These are phyloP conservation scores for Verbascum thapsus DNA, from an alignment of 257 asterid genomes.

Conservation along the genomic window DNA sequence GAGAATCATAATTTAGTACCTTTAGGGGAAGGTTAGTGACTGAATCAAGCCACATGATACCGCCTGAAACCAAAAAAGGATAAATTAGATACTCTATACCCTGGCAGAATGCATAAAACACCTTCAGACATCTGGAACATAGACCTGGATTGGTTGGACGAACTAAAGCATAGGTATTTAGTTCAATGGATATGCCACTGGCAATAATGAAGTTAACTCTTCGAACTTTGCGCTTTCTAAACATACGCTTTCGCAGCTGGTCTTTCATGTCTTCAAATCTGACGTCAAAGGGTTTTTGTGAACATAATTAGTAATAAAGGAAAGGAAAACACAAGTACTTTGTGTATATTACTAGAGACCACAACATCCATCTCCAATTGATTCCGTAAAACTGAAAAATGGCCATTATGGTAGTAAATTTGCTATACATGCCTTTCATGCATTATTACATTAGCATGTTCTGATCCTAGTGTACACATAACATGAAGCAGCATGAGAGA, in stretches of 20 bases:
- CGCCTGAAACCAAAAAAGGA: conserved; percentile 54
- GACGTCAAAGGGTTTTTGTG: conserved; percentile 29
- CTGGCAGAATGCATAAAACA: conserved; percentile 18
- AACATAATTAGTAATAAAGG: conserved; percentile 21
- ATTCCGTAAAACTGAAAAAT: conserved; percentile 10
- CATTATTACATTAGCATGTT: background rate
- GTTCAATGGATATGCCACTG: conserved; percentile 69
- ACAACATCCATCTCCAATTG: conserved; percentile 15
- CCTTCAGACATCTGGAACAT: conserved; percentile 27
- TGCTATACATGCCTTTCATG: background rate
- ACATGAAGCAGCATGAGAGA: conserved; percentile 19
- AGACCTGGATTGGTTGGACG: conserved; percentile 94
- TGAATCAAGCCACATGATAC: conserved; percentile 92
- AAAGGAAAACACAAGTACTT: conserved; percentile 1
- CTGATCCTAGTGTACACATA: conserved; percentile 16
- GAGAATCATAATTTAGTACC: conserved; percentile 41
- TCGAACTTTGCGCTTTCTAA: conserved; percentile 90
- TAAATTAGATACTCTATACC: conserved; percentile 29
- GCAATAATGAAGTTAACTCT: conserved; percentile 71
- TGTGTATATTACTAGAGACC: conserved; percentile 14
- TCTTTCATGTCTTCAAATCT: conserved; percentile 89
- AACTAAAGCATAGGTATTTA: conserved; percentile 81
- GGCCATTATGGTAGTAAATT: background rate
- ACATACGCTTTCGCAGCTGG: conserved; percentile 88
- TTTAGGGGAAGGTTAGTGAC: conserved; percentile 80